Evolutionary conservation across 164 flowering plant species (phyloP).

Genomic region (grape (Vitis vinifera)): ASM3070453v1 NC_081809.1:1350501-1351000

Average conservation of each 20-base stretch:
- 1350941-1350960: background rate
- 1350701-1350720: conserved; percentile 12
- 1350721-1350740: conserved; percentile 2
- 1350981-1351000: background rate
- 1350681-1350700: conserved; percentile 9
- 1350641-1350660: conserved; percentile 9
- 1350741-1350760: conserved; percentile 9
- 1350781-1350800: too few species aligned
- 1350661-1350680: conserved; percentile 11
- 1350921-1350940: too few species aligned
- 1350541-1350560: conserved; percentile 16
- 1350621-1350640: conserved; percentile 24
- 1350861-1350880: too few species aligned
- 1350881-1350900: too few species aligned
- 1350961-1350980: conserved; percentile 4
- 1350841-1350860: too few species aligned
- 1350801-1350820: too few species aligned
- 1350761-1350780: background rate
- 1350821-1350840: background rate
- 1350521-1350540: conserved; percentile 17
- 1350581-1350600: background rate
- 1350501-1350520: conserved; percentile 23
- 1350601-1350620: conserved; percentile 11
- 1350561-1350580: background rate
- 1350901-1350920: too few species aligned